Evolutionary conservation across 257 asterid genomes (phyloP), one percentile per base, ranked within the genome.

Genomic region (Solanum clarkiae): DNA sequence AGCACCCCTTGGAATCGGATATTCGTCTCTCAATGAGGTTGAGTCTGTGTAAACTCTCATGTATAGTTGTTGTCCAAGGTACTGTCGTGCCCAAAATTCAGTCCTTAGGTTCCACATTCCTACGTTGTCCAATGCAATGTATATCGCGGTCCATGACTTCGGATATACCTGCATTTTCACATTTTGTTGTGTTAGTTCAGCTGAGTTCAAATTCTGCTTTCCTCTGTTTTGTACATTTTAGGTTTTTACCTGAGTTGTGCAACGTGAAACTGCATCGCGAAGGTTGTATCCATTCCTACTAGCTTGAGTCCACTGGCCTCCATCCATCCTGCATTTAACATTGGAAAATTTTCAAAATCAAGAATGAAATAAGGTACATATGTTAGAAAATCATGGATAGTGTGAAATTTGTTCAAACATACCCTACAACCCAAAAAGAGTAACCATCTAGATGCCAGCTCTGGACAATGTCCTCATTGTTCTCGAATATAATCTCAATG

Each of bases 381-480:
- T 77, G 11, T 7, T 75, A 15, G 44, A 8, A 77, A 51, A 51
- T 77, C 7, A 0, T 10, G 0, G 10, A 45, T 11, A 10, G 26
- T 0, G 16, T 72, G 26, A 70, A 42, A 20, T 71, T 44, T 44
- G 40, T 74, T 74, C 20, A 11, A 3, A 18, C 97, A 79, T 88
- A 96, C 99, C 99, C 99, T 79, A 96, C 99, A 20, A 94, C 99
- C 59, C 88, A 96, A 87, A 96, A 96, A 16, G 95, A 88, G 86
- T 96, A 96, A 88, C 99, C 99, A 68, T 88, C 85, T 13, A 96
- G 92, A 86, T 96, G 99, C 89, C 93, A 96, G 87, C 98, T 96
- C 87, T 93, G 98, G 5, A 93, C 79, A 17, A 96, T 93, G 83
- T 92, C 88, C 86, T 96, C 99, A 2, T 66, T 22, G 65, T 96